Percentiles rank a stretch among this genome's conserved stretches.
These are phyloP conservation scores for Ogataea haglerorum DNA, from an alignment of 805 yeast species.

Conservation along the genomic window DNA sequence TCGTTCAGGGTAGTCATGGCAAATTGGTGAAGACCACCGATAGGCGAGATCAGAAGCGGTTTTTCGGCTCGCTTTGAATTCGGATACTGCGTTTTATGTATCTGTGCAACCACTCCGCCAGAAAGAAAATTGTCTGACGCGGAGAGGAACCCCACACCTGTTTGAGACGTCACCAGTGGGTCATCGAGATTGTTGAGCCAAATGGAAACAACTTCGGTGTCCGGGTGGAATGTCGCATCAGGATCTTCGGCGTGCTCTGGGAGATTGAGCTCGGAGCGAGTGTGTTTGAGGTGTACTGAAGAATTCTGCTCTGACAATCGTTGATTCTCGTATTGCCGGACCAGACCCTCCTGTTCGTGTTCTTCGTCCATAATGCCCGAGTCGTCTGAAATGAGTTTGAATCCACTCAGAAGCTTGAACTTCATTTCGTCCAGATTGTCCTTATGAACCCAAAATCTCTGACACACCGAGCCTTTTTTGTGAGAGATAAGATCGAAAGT, in stretches of 20 bases:
- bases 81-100: conserved; percentile 7
- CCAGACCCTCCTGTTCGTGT: conserved; percentile 6
- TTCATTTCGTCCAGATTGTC: conserved; percentile 57
- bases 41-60: conserved; percentile 36
- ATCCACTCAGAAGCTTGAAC: conserved; percentile 42
- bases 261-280: conserved; percentile 13
- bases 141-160: conserved; percentile 19
- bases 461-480: conserved; percentile 35
- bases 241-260: background rate
- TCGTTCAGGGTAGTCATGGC: conserved; percentile 30
- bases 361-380: conserved; percentile 26
- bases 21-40: conserved; percentile 42
- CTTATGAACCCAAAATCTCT: conserved; percentile 52
- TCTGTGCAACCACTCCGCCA: conserved; percentile 19
- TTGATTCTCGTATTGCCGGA: conserved; percentile 2
- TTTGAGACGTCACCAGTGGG: conserved; percentile 24
- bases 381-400: conserved; percentile 36
- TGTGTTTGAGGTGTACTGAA: conserved; percentile 13
- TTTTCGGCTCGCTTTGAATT: conserved; percentile 6
- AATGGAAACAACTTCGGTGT: conserved; percentile 25
- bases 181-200: conserved; percentile 30
- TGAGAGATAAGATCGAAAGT: conserved; percentile 37
- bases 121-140: conserved; percentile 11
- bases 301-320: background rate
- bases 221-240: conserved; percentile 27